Percentiles rank a stretch among this genome's conserved stretches.
Conservation (phyloP, 225 moss, liverwort and hornwort genomes). For the Pleurozium schreberi region DNA sequence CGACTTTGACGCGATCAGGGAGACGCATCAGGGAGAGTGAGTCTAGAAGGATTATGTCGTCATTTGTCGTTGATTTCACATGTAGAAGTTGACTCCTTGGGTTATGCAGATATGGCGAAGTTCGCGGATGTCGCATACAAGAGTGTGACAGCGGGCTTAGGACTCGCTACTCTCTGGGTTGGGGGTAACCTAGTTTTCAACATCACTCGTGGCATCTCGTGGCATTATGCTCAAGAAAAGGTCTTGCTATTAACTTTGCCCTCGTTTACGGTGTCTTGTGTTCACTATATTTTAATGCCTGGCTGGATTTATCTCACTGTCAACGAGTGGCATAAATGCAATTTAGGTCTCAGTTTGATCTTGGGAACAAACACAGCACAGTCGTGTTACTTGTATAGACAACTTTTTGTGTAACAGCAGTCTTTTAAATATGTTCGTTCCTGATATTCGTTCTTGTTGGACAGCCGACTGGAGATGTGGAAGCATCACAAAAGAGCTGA, state of each 20-base stretch:
- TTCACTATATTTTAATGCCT: neutral
- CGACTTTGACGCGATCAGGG: neutral
- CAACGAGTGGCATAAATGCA: neutral
- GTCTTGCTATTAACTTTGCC: slow-evolving; percentile 6
- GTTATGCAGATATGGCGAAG: slow-evolving; percentile 50
- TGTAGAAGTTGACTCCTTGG: neutral
- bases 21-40: neutral
- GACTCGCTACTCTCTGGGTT: slow-evolving; percentile 76
- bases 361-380: neutral
- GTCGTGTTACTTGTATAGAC: neutral
- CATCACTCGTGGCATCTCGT: slow-evolving; percentile 85
- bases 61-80: neutral
- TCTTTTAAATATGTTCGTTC: neutral
- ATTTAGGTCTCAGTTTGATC: neutral
- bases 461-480: slow-evolving; percentile 13
- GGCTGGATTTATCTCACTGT: neutral
- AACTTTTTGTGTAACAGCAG: neutral
- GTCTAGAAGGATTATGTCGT: neutral
- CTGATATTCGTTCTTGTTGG: neutral
- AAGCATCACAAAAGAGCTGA: slow-evolving; percentile 12
- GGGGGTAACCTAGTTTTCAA: slow-evolving; percentile 80
- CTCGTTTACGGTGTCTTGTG: neutral
- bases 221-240: slow-evolving; percentile 86
- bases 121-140: slow-evolving; percentile 74
- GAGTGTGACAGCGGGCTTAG: slow-evolving; percentile 74